Base-by-base conservation (phyloP, 768 basidiomycete species). In the Coprinopsis marcescibilis region DNA sequence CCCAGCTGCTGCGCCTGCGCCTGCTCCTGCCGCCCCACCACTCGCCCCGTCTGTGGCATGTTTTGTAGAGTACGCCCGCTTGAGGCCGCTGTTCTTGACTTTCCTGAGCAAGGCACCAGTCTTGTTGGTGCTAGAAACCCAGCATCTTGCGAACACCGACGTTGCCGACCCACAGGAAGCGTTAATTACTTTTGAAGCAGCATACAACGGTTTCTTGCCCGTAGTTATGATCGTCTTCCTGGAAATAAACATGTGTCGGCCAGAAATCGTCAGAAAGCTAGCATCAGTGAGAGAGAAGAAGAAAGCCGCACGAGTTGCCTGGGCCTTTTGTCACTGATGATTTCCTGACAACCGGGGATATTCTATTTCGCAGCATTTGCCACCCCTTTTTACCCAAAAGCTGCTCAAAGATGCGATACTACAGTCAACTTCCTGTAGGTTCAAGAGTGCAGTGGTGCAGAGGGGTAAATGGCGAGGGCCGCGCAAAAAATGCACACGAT, bases 121-220 rank as follows among this genome's bases (percentile, higher is more conserved):
- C 58, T 65, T 75, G 58, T 72, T 76, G 10, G 73, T 73, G 57
- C 77, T 69, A 50, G 73, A 73, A 2, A 72, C 69, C 76, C 75
- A 77, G 50, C 72, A 77, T 52, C 69, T 63, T 21, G 71, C 68
- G 46, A 78, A 71, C 3, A 69, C 73, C 2, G 71, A 70, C 36
- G 75, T 69, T 3, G 75, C 75, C 8, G 71, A 61, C 44, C 73
- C 60, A 51, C 66, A 68, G 39, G 78, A 70, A 42, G 72, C 67
- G 61, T 75, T 76, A 50, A 77, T 57, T 56, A 80, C 74, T 62
- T 69, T 58, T 43, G 78, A 76, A 6, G 78, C 80, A n/a, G 71
- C 77, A 52, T 75, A 75, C 23, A 82, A 59, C 25, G 81, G 78
- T 55, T 68, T 70, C 55, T 69, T 74, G 49, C 78, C 73, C 57